Evolutionary conservation across 176 grass and related monocot genomes (phyloP).

Genomic region (Luzula sylvatica): DNA sequence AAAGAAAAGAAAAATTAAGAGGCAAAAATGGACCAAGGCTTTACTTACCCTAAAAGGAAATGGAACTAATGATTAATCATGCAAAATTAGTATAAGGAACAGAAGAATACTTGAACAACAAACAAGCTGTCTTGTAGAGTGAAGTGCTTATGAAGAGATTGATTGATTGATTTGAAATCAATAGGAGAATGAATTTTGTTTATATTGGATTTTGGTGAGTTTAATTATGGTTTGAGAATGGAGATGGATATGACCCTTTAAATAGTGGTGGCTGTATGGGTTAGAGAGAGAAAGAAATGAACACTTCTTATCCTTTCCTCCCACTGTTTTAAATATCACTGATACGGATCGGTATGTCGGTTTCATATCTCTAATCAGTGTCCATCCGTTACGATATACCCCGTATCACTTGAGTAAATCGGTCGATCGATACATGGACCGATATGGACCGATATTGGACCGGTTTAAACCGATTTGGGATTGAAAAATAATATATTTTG

Average conservation of each 20-base stretch:
- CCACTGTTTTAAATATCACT: too few species aligned
- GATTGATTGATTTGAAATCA: not conserved
- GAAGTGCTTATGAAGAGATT: not conserved
- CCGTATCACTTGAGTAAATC: too few species aligned
- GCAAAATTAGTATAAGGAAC: not conserved
- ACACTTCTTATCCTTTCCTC: not conserved
- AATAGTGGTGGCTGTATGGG: constrained; percentile 14
- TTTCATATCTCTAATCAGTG: too few species aligned
- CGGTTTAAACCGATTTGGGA: too few species aligned
- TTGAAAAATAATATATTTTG: too few species aligned
- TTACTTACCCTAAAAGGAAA: not conserved
- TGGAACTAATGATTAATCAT: not conserved
- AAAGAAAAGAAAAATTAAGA: too few species aligned
- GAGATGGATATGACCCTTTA: constrained; percentile 13
- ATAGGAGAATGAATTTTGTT: not conserved
- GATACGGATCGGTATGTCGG: not conserved
- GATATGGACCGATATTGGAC: too few species aligned
- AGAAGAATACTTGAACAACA: not conserved
- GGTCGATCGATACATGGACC: too few species aligned
- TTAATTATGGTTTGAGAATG: constrained; percentile 8
- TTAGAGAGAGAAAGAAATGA: not conserved
- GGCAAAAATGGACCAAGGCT: too few species aligned
- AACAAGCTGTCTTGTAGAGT: too few species aligned
- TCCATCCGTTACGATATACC: too few species aligned
- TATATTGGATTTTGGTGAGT: not conserved